Percentiles rank a stretch among this genome's conserved stretches.
Evolutionary conservation across 352 stramenopile species (phyloP).

Genomic region (Blastocystis hominis): DNA sequence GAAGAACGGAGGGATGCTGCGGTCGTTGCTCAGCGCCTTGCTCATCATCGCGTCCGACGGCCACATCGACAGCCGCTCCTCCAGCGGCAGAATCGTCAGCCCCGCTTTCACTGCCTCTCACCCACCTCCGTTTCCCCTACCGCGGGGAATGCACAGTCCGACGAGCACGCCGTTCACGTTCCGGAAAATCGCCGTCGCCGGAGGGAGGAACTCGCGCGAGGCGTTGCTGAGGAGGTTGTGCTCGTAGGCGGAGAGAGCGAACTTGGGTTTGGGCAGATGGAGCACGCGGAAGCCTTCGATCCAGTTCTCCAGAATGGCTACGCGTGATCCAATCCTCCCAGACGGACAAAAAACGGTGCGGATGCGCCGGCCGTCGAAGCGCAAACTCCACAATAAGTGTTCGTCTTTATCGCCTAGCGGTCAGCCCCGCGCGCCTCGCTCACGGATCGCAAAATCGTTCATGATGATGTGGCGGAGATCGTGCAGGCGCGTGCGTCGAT

Average conservation of each 20-base stretch:
- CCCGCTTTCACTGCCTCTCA: neutral
- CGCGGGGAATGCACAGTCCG: conserved; percentile 16
- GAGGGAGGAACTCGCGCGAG: conserved; percentile 35
- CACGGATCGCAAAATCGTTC: neutral
- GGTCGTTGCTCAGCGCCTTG: conserved; percentile 2
- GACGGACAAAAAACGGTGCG: neutral
- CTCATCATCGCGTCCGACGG: neutral
- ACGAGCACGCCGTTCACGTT: neutral
- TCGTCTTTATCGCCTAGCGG: neutral
- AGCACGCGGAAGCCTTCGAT: conserved; percentile 12
- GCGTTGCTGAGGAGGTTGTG: neutral
- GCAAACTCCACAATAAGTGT: conserved; percentile 32
- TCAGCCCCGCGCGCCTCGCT: neutral
- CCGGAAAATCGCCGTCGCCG: conserved; percentile 10
- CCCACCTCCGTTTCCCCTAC: neutral
- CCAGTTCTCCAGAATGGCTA: conserved; percentile 12
- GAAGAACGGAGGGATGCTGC: conserved; percentile 1
- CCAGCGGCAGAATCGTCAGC: neutral
- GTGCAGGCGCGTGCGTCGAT: conserved; percentile 15
- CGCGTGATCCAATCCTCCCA: neutral
- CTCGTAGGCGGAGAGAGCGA: conserved; percentile 32
- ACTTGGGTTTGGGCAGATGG: neutral
- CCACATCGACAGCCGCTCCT: conserved; percentile 39
- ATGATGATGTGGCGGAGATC: conserved; percentile 26
- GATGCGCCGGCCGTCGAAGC: conserved; percentile 30